These are phyloP conservation scores for Elongisporangium anandrum DNA, from an alignment of 352 stramenopile genomes.

Conservation along the genomic window DNA sequence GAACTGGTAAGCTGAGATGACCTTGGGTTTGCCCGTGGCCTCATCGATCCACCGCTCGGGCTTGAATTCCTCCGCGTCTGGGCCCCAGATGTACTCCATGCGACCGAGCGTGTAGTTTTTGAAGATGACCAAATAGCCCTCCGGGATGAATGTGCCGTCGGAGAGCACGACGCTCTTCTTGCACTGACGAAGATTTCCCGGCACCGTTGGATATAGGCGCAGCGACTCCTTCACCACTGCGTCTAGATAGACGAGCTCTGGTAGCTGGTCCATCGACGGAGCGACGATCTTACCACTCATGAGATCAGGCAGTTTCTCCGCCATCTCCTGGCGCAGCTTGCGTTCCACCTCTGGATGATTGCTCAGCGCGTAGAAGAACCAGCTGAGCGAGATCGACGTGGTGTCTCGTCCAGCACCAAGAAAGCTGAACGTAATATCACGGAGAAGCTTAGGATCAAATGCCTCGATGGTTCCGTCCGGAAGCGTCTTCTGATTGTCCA, in stretches of 20 bases:
- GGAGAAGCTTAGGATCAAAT: constrained; percentile 28
- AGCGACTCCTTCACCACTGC: constrained; percentile 59
- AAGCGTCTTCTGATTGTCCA: constrained; percentile 25
- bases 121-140: constrained; percentile 38
- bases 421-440: constrained; percentile 77
- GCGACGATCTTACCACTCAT: constrained; percentile 11
- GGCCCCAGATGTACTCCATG: constrained; percentile 39
- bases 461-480: constrained; percentile 13
- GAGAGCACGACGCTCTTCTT: constrained; percentile 36
- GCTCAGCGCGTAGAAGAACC: constrained; percentile 76
- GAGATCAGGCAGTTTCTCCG: constrained; percentile 23
- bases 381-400: constrained; percentile 61
- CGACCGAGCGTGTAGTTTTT: constrained; percentile 42
- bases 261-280: constrained; percentile 38
- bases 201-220: constrained; percentile 60
- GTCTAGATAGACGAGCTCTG: constrained; percentile 50
- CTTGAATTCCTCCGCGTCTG: constrained; percentile 34
- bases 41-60: constrained; percentile 56
- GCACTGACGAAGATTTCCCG: constrained; percentile 50
- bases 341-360: constrained; percentile 42
- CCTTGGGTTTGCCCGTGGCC: constrained; percentile 18
- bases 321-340: constrained; percentile 39
- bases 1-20: constrained; percentile 42
- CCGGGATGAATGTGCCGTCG: constrained; percentile 49
- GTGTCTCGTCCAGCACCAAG: constrained; percentile 73